Conservation (phyloP, 1,139 yeast genomes). For the Debaryomyces subglobosus region DNA sequence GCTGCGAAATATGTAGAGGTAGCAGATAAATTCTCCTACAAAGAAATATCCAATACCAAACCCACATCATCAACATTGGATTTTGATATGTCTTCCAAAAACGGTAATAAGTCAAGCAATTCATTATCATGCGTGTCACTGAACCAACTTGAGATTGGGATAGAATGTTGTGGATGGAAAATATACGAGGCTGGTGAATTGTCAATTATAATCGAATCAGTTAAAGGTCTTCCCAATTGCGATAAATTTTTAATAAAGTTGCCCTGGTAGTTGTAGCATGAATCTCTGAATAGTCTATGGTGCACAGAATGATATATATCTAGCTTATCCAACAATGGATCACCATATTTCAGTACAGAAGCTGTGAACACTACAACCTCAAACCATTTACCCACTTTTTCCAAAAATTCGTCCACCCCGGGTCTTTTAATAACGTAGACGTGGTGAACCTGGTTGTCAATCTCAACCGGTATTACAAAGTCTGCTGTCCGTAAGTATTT, state of each 20-base stretch:
- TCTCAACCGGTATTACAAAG: conserved; percentile 84
- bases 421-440: conserved; percentile 97
- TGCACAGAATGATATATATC: conserved; percentile 77
- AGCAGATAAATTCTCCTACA: conserved; percentile 15
- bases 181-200: conserved; percentile 97
- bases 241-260: conserved; percentile 92
- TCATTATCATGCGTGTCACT: conserved; percentile 98
- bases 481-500: conserved; percentile 91
- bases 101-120: conserved; percentile 85
- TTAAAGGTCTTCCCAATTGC: conserved; percentile 89
- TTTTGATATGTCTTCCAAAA: conserved; percentile 79
- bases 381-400: conserved; percentile 78
- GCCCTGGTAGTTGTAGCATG: conserved; percentile 68
- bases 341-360: conserved; percentile 92
- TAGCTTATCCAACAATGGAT: conserved; percentile 86
- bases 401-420: conserved; percentile 93
- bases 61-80: conserved; percentile 79
- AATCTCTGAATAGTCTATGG: conserved; percentile 89
- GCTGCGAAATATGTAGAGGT: background rate
- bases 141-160: conserved; percentile 98
- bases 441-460: conserved; percentile 88
- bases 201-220: conserved; percentile 86
- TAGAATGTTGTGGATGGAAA: conserved; percentile 96
- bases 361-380: conserved; percentile 98
- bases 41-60: conserved; percentile 75